Evolutionary conservation across 805 yeast genomes (phyloP).

Genomic region (Candida odintsovae): DNA sequence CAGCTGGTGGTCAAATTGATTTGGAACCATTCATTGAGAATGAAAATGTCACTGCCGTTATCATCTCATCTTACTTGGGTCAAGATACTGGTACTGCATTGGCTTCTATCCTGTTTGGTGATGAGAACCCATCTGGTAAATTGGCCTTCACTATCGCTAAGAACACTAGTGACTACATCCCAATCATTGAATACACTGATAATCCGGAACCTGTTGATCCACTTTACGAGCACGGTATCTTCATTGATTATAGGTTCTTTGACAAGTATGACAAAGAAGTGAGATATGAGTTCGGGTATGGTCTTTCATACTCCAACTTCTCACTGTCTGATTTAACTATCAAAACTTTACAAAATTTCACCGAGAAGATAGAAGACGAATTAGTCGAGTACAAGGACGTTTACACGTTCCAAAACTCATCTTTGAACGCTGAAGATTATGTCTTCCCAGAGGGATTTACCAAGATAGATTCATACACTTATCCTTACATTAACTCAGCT

Average conservation of each 20-base stretch:
- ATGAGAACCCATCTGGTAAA: conserved; percentile 49
- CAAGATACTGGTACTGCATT: conserved; percentile 46
- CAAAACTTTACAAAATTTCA: conserved; percentile 31
- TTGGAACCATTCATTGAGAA: conserved; percentile 48
- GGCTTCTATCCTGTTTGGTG: conserved; percentile 51
- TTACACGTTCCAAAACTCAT: conserved; percentile 32
- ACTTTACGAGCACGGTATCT: conserved; percentile 24
- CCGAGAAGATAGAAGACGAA: conserved; percentile 30
- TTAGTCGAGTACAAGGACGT: conserved; percentile 37
- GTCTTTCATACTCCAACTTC: conserved; percentile 47
- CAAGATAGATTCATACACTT: conserved; percentile 41
- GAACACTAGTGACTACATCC: conserved; percentile 37
- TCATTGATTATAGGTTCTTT: conserved; percentile 50
- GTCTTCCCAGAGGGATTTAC: conserved; percentile 43
- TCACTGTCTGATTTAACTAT: conserved; percentile 30
- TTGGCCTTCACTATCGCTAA: conserved; percentile 56
- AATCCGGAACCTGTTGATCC: conserved; percentile 26
- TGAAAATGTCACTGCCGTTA: conserved; percentile 49
- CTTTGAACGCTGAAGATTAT: conserved; percentile 43
- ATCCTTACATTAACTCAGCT: conserved; percentile 36
- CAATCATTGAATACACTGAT: conserved; percentile 30
- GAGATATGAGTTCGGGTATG: conserved; percentile 55
- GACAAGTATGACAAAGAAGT: conserved; percentile 46
- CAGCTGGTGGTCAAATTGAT: conserved; percentile 49
- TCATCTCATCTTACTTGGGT: conserved; percentile 50